These are phyloP conservation scores for Laetiporus sulphureus DNA, from an alignment of 1,284 basidiomycete genomes.

Conservation along the genomic window DNA sequence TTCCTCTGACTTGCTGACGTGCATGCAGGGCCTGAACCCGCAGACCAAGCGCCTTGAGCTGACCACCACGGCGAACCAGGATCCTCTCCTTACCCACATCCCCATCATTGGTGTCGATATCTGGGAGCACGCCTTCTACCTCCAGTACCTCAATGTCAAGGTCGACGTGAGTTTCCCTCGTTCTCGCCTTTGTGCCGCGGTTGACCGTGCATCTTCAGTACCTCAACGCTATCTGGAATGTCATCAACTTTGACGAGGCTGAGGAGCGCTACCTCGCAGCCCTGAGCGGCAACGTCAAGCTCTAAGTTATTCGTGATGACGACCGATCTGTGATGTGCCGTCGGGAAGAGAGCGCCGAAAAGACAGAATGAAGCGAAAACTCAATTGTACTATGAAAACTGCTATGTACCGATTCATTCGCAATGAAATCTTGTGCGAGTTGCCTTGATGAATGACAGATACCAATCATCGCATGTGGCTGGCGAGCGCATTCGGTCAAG, in stretches of 20 bases:
- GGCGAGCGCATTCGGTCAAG: too few species aligned
- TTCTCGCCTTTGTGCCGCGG: not conserved
- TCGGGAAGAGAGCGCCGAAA: too few species aligned
- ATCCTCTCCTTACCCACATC: conserved; percentile 70
- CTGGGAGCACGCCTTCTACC: conserved; percentile 81
- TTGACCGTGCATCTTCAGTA: conserved; percentile 38
- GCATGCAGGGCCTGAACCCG: conserved; percentile 56
- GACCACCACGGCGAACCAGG: conserved; percentile 82
- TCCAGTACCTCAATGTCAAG: conserved; percentile 77
- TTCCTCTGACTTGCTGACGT: not conserved
- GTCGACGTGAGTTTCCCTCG: conserved; percentile 44
- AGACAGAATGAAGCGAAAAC: too few species aligned
- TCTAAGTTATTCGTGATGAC: conserved; percentile 5
- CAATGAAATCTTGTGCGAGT: too few species aligned
- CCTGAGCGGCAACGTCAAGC: conserved; percentile 7
- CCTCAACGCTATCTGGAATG: conserved; percentile 75
- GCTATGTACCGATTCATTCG: too few species aligned
- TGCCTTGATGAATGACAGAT: too few species aligned
- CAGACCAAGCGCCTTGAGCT: conserved; percentile 64
- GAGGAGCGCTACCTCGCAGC: conserved; percentile 60
- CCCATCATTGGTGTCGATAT: conserved; percentile 88
- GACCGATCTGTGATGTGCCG: too few species aligned
- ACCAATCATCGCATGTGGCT: too few species aligned
- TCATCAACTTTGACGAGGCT: conserved; percentile 80
- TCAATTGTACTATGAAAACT: too few species aligned